Base-by-base conservation (phyloP, 2,329 filamentous ascomycete genomes). In the Pochonia chlamydosporia region DNA sequence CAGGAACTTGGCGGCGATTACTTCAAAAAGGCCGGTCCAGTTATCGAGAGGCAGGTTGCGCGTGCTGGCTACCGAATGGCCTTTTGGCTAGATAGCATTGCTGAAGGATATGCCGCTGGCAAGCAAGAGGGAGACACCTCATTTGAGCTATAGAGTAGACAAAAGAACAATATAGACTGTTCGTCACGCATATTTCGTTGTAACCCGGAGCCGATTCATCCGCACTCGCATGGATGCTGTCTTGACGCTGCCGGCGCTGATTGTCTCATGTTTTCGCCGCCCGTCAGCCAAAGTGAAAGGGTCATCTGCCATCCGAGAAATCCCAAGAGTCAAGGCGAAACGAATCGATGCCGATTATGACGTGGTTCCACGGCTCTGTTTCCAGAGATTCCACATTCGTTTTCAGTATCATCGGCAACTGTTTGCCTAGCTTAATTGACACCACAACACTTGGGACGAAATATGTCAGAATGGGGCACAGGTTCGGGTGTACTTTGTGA, bases 31-130 rank as follows among this genome's bases (percentile, higher is more conserved):
- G 83, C 82, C 3, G 77, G 76, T n/a, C 79, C 76, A 18, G 76
- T 83, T 48, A 71, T 88, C 40, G 81, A 88, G 63, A 60, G 78
- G 49, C 79, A 85, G 60, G 72, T 89, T 51, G 85, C 84, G 7
- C 79, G 78, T 53, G 85, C 81, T 4, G 85, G 85, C 10, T 85
- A 81, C 61, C 75, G 85, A 42, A 72, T 89, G 61, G 85, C 79
- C 2, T 75, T 75, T 18, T 87, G 81, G 81, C 65, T 87, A 51
- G 82, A 87, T 58, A 66, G 74, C 55, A 81, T 86, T 56, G 79
- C 71, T 8, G 64, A 71, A n/a, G 59, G 56, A 23, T 66, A 60
- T 52, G 49, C 56, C 25, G 49, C 52, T 18, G 58, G 48, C 25
- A 54, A 48, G 49, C 52, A 43, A 50, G 60, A 52, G 26, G 52